These are phyloP conservation scores for Maudiozyma humilis DNA, from an alignment of 1,139 yeast genomes.

Conservation along the genomic window DNA sequence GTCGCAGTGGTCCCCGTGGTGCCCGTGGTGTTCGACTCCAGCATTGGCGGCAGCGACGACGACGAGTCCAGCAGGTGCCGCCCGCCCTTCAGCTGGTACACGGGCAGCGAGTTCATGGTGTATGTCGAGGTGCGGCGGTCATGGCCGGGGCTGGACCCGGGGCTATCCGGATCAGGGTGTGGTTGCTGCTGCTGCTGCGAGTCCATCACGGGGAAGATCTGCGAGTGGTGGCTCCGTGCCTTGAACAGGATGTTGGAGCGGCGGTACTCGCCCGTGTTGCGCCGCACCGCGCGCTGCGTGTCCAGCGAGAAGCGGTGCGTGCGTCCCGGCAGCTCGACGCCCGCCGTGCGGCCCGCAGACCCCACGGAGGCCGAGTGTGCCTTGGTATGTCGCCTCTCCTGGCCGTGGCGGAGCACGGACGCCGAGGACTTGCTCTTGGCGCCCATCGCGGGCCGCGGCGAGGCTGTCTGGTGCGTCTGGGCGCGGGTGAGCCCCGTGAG, in stretches of 20 bases:
- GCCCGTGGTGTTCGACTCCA: conserved; percentile 3
- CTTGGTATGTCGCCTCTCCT: neutral
- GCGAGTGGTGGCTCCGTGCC: conserved; percentile 7
- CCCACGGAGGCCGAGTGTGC: neutral
- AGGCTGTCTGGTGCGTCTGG: neutral
- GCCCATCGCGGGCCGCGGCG: neutral
- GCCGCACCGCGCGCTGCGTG: neutral
- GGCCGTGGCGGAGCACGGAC: conserved; percentile 1
- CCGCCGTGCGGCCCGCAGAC: too few species aligned
- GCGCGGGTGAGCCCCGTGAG: neutral
- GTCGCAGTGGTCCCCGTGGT: conserved; percentile 3
- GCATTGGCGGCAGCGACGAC: conserved; percentile 6
- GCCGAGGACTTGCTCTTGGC: conserved; percentile 2
- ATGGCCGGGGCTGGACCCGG: neutral
- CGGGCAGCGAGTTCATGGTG: conserved; percentile 5
- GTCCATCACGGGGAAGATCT: conserved; percentile 8
- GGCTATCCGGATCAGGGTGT: too few species aligned
- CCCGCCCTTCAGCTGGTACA: conserved; percentile 3
- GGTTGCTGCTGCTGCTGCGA: too few species aligned
- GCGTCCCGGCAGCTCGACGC: neutral
- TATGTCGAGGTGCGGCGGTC: conserved; percentile 1
- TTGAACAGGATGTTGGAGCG: conserved; percentile 5
- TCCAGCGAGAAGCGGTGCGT: neutral
- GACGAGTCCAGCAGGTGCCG: conserved; percentile 2
- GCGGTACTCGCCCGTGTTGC: conserved; percentile 3